phyloP scores from a whole-genome alignment of 2,329 filamentous ascomycete species.

The Aspergillus neoniger region DNA sequence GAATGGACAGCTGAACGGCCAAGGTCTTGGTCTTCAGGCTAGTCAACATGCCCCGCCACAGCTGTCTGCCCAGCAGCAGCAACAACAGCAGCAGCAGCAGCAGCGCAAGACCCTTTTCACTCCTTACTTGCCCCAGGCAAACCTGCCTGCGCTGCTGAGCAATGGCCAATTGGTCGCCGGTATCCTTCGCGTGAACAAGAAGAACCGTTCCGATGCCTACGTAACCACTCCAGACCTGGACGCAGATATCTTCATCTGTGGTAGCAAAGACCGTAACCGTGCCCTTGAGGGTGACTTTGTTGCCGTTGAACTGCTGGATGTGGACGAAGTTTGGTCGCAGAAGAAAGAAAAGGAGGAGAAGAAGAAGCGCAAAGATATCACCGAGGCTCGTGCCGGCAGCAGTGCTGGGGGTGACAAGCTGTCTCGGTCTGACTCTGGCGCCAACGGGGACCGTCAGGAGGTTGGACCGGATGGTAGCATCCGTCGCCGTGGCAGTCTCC shows the following conservation, averaged over 20 bases:
- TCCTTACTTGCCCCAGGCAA: slow-evolving; percentile 93
- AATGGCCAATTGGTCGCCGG: slow-evolving; percentile 95
- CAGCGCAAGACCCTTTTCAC: slow-evolving; percentile 98
- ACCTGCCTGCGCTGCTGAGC: slow-evolving; percentile 81
- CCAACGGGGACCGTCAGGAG: slow-evolving; percentile 63
- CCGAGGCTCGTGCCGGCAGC: slow-evolving; percentile 78
- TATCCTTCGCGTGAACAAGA: slow-evolving; percentile 98
- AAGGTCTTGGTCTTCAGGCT: slow-evolving; percentile 66
- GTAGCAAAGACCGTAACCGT: slow-evolving; percentile 97
- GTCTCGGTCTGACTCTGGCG: slow-evolving; percentile 59
- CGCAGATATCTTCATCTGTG: slow-evolving; percentile 98
- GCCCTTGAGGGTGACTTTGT: slow-evolving; percentile 95
- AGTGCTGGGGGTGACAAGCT: slow-evolving; percentile 68
- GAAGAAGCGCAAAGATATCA: slow-evolving; percentile 99
- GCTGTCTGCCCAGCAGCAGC: slow-evolving; percentile 58
- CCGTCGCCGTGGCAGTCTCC: slow-evolving; percentile 87
- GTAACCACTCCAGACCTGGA: slow-evolving; percentile 93
- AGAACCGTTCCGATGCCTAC: slow-evolving; percentile 98
- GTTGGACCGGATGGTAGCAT: slow-evolving; percentile 76
- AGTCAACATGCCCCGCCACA: slow-evolving; percentile 72
- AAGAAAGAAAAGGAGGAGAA: slow-evolving; percentile 99
- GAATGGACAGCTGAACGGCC: slow-evolving; percentile 78
- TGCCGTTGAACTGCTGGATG: slow-evolving; percentile 91
- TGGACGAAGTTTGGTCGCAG: slow-evolving; percentile 97
- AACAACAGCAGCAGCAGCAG: slow-evolving; percentile 75